Evolutionary conservation across 1,284 basidiomycete species (phyloP), one percentile per base, ranked within the genome.

Genomic region (Tremellales sp.): DNA sequence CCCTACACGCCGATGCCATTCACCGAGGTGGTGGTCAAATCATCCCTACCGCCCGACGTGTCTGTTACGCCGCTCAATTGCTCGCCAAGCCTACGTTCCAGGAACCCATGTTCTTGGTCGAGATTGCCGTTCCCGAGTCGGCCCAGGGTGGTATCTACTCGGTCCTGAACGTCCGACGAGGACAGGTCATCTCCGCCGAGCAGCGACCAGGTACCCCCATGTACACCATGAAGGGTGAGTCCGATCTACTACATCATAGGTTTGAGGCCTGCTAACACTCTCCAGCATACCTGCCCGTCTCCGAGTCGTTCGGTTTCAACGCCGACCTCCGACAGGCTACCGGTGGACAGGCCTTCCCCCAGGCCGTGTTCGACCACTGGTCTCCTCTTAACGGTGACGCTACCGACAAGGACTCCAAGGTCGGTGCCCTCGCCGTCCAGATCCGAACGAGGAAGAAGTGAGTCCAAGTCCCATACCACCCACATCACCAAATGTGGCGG

Each of bases 11-110:
- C 70, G 96, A 99, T 81, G 93, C 96, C 61, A 99, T 99, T 72
- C 96, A 98, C 79, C 90, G 96, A 81, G 96, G 96, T 78, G 93
- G 93, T 81, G 94, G 94, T 76, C 94, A 98, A 78, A 82, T 97
- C 71, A 96, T 97, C 76, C 93, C 93, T 51, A 91, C 89, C 25
- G 87, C 86, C 75, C 88, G 96, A 78, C 92, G 96, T 77, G 96
- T 89, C 65, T 87, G 86, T 73, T 97, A 97, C 78, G 96, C 96
- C 64, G 90, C 94, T 46, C 87, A 89, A 74, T 75, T 98, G 65
- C 86, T 98, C 64, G 89, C 94, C 58, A 82, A 82, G 41, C 96
- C 96, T 45, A 82, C 83, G 78, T 81, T 99, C 58, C 93, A 97
- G 76, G 96, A 99, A 78, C 96, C 96, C 58, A 80, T 98, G 76